A percentile compares a stretch with the other conserved stretches of the same genome.
Conservation (phyloP, 1,284 basidiomycete species). For the Tylopilus sp. region DNA sequence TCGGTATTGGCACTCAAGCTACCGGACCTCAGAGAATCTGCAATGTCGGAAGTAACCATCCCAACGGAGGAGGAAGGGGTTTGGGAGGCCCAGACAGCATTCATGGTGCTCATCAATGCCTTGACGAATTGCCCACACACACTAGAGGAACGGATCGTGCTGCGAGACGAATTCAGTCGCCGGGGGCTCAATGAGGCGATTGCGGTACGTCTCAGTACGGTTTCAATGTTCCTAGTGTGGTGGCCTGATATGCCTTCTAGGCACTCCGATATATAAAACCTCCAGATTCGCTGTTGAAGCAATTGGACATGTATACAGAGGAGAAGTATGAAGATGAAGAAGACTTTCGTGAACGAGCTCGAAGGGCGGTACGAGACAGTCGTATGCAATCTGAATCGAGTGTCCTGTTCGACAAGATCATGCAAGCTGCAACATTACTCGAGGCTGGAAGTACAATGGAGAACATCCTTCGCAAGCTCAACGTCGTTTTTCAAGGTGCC, state of each 20-base stretch:
- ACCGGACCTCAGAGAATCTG: constrained; percentile 56
- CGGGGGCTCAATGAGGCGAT: constrained; percentile 87
- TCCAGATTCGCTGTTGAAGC: constrained; percentile 78
- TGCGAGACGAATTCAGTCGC: constrained; percentile 85
- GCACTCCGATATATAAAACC: constrained; percentile 80
- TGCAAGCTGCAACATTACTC: constrained; percentile 63
- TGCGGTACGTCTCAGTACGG: constrained; percentile 65
- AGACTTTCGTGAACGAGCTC: constrained; percentile 77
- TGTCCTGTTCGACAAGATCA: constrained; percentile 63
- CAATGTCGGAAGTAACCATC: constrained; percentile 47
- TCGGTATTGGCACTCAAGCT: constrained; percentile 75
- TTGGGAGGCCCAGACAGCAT: constrained; percentile 87
- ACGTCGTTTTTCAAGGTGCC: no score
- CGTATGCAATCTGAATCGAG: constrained; percentile 59
- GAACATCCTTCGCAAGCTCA: constrained; percentile 47
- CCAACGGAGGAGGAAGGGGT: constrained; percentile 70
- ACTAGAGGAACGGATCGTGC: constrained; percentile 80
- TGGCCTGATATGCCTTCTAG: constrained; percentile 48
- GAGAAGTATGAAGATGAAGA: constrained; percentile 92
- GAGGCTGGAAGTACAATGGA: constrained; percentile 26
- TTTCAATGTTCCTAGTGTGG: background rate
- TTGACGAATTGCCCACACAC: constrained; percentile 82
- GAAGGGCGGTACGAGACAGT: constrained; percentile 53
- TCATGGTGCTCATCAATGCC: constrained; percentile 86
- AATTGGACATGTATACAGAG: constrained; percentile 86